These are phyloP conservation scores for Backusella psychrophila DNA, from an alignment of 192 early-diverging fungal genomes.

Conservation along the genomic window DNA sequence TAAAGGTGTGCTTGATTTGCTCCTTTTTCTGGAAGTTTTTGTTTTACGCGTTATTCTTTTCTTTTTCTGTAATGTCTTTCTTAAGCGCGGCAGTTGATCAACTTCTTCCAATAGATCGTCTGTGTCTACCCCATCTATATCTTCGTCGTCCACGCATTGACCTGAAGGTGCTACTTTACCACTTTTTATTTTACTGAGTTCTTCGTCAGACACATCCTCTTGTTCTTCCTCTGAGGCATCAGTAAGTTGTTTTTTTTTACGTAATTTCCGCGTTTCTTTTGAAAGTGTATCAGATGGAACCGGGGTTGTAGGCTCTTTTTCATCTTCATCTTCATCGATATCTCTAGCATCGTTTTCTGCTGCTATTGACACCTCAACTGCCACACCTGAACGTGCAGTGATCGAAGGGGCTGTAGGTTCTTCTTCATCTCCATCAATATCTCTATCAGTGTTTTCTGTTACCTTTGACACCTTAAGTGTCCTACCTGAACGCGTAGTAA, in stretches of 20 bases:
- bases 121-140: constrained; percentile 22
- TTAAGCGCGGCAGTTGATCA: constrained; percentile 8
- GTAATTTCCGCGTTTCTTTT: constrained; percentile 29
- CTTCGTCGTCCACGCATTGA: neutral
- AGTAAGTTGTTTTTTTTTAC: constrained; percentile 21
- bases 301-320: neutral
- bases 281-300: neutral
- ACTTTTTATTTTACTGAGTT: neutral
- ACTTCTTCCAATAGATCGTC: constrained; percentile 26
- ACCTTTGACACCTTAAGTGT: neutral
- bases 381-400: neutral
- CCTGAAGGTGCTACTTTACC: neutral
- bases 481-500: neutral
- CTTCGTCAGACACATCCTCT: neutral
- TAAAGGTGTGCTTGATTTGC: neutral
- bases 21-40: neutral
- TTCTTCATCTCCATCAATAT: constrained; percentile 1
- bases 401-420: neutral
- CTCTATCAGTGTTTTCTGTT: neutral
- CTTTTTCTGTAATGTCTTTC: neutral
- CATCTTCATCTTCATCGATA: neutral
- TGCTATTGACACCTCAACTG: neutral
- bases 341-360: neutral
- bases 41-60: neutral
- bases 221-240: neutral